phyloP scores from a whole-genome alignment of 768 basidiomycete species.

The Lactarius hatsudake region DNA sequence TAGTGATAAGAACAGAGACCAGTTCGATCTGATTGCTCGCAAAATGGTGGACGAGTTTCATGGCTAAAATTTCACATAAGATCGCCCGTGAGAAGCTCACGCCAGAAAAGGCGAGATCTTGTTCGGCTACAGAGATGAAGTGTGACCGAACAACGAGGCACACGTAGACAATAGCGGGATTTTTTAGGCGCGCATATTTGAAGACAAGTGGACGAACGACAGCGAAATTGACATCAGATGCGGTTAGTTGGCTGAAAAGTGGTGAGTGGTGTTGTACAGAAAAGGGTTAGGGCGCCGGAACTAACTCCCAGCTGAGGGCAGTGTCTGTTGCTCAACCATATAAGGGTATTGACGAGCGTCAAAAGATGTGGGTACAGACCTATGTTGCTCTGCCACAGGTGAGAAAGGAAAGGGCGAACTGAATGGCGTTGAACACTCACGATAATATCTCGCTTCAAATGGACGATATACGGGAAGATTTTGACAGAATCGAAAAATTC shows the following conservation, averaged over 20 bases:
- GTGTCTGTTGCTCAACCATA: conserved; percentile 42
- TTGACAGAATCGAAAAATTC: conserved; percentile 60
- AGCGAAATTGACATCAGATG: conserved; percentile 78
- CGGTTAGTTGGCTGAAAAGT: conserved; percentile 64
- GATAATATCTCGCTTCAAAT: conserved; percentile 64
- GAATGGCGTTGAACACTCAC: conserved; percentile 42
- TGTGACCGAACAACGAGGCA: conserved; percentile 77
- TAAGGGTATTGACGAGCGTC: neutral
- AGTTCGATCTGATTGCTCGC: conserved; percentile 74
- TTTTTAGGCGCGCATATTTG: conserved; percentile 75
- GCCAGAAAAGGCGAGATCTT: conserved; percentile 73
- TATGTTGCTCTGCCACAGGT: conserved; percentile 31
- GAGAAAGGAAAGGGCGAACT: neutral
- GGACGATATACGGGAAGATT: conserved; percentile 80
- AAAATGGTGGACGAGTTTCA: conserved; percentile 78
- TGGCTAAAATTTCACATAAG: conserved; percentile 84
- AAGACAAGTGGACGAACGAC: conserved; percentile 73
- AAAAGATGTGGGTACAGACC: conserved; percentile 24
- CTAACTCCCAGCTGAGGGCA: conserved; percentile 78
- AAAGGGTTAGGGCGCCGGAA: conserved; percentile 28
- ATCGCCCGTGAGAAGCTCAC: conserved; percentile 70
- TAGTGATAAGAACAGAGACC: conserved; percentile 73
- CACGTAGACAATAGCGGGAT: conserved; percentile 71
- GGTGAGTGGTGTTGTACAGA: conserved; percentile 17
- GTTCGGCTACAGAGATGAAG: conserved; percentile 66